Percentiles rank a stretch among this genome's conserved stretches.
Evolutionary conservation across 2,329 filamentous ascomycete genomes (phyloP).

Genomic region (Myriangium duriaei): DNA sequence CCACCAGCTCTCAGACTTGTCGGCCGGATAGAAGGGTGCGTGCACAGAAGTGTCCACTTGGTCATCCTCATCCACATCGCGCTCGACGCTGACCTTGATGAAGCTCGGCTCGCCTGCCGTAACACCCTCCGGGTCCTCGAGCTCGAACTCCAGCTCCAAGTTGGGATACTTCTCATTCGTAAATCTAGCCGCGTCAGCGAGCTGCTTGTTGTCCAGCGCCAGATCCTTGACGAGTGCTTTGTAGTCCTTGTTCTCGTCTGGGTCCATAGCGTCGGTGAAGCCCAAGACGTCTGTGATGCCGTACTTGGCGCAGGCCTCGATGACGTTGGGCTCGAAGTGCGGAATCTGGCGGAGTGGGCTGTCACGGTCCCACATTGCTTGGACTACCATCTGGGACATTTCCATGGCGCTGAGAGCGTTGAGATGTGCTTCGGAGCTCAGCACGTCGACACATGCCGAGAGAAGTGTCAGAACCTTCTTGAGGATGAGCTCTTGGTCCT

Average conservation of each 20-base stretch:
- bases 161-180: slow-evolving; percentile 96
- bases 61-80: slow-evolving; percentile 61
- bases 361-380: slow-evolving; percentile 98
- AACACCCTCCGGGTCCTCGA: slow-evolving; percentile 69
- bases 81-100: slow-evolving; percentile 71
- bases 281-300: slow-evolving; percentile 88
- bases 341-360: slow-evolving; percentile 96
- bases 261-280: slow-evolving; percentile 98
- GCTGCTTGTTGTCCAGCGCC: slow-evolving; percentile 65
- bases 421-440: slow-evolving; percentile 88
- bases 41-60: slow-evolving; percentile 76
- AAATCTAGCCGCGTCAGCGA: slow-evolving; percentile 82
- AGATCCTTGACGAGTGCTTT: slow-evolving; percentile 63
- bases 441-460: slow-evolving; percentile 84
- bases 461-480: slow-evolving; percentile 76
- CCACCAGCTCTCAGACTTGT: slow-evolving; percentile 99
- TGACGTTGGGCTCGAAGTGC: slow-evolving; percentile 73
- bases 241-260: slow-evolving; percentile 79
- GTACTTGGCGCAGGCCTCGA: slow-evolving; percentile 69
- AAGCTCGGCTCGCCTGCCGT: slow-evolving; percentile 70
- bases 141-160: slow-evolving; percentile 77
- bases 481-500: slow-evolving; percentile 84
- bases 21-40: slow-evolving; percentile 81
- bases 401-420: slow-evolving; percentile 99
- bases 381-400: slow-evolving; percentile 97